Conservation (phyloP, 2,329 filamentous ascomycete genomes). For the Aureobasidium sp. region DNA sequence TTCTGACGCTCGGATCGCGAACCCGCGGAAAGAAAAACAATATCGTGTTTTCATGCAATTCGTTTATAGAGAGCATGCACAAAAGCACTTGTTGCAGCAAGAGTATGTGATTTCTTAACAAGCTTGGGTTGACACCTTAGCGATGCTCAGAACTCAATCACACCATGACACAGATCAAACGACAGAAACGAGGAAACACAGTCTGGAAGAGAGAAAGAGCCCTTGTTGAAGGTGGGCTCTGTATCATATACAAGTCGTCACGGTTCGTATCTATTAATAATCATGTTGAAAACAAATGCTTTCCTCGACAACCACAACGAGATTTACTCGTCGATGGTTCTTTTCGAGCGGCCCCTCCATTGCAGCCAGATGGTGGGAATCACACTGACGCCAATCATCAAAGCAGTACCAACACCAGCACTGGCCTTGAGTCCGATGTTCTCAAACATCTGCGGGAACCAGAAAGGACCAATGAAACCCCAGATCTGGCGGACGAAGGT, state of each 20-base stretch:
- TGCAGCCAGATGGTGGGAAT: conserved; percentile 30
- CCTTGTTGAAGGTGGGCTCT: neutral
- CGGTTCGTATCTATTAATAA: conserved; percentile 3
- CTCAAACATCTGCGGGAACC: conserved; percentile 34
- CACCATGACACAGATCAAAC: no score
- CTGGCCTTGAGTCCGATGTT: conserved; percentile 26
- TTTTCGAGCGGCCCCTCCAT: conserved; percentile 18
- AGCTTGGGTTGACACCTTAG: neutral
- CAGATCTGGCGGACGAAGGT: conserved; percentile 50
- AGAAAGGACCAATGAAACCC: conserved; percentile 43
- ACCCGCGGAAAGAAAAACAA: neutral
- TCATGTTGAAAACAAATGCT: neutral
- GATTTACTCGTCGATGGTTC: neutral
- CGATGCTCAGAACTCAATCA: no score
- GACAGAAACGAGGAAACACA: neutral
- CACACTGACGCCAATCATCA: conserved; percentile 32
- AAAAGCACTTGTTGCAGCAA: neutral
- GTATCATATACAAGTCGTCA: neutral
- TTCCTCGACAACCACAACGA: neutral
- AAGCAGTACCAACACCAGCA: conserved; percentile 31
- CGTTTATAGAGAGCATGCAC: neutral
- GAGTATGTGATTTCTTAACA: neutral
- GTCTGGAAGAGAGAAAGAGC: neutral
- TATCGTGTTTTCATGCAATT: neutral
- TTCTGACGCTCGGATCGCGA: no score